A percentile compares a stretch with the other conserved stretches of the same genome.
These are phyloP conservation scores for Schizonepeta tenuifolia DNA, from an alignment of 257 asterid species.

Conservation along the genomic window DNA sequence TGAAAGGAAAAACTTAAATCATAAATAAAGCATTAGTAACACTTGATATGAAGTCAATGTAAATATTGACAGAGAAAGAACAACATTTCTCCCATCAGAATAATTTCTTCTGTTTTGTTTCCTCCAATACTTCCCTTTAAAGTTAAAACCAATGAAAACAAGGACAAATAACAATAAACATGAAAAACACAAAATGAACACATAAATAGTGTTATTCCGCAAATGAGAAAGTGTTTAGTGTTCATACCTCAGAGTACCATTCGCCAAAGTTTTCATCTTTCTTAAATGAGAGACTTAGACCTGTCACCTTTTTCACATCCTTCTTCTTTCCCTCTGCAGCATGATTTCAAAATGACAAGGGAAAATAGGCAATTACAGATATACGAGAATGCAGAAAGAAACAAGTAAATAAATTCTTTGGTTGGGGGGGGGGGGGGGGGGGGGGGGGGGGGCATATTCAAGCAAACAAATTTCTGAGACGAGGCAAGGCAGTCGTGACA, in stretches of 20 bases:
- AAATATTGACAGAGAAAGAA: not conserved
- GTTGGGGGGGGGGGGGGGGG: not conserved
- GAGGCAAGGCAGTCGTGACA: not conserved
- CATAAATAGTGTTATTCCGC: not conserved
- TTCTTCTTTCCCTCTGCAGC: slow-evolving; percentile 86
- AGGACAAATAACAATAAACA: not conserved
- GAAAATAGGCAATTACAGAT: not conserved
- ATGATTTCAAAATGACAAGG: no score
- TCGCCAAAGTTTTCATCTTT: slow-evolving; percentile 90
- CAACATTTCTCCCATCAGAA: not conserved
- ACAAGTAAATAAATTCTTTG: not conserved
- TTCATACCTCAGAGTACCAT: slow-evolving; percentile 99
- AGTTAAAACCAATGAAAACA: not conserved
- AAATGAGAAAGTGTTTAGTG: slow-evolving; percentile 29
- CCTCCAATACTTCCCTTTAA: not conserved
- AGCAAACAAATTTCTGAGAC: not conserved
- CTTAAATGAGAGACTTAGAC: slow-evolving; percentile 80
- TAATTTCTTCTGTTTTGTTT: not conserved
- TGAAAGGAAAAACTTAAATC: not conserved
- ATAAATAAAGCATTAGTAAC: not conserved
- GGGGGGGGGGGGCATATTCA: not conserved
- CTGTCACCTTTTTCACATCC: slow-evolving; percentile 93
- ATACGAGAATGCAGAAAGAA: not conserved
- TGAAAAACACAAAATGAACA: not conserved
- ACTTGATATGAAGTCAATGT: not conserved